These are phyloP conservation scores for Gymnopilus dilepis DNA, from an alignment of 768 basidiomycete genomes.

Conservation along the genomic window DNA sequence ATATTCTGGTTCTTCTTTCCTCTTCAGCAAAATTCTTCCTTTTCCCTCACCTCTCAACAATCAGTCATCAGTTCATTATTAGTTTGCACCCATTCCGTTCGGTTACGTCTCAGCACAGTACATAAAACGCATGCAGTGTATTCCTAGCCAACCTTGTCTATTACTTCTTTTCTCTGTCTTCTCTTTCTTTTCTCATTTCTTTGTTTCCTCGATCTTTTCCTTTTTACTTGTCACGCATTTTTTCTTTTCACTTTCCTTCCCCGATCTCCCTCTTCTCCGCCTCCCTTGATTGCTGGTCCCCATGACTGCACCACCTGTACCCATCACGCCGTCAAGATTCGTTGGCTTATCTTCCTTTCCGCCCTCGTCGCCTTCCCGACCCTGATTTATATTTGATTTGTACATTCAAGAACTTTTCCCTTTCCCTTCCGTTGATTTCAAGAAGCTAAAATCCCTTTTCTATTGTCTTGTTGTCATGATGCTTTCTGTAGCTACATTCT, in stretches of 20 bases:
- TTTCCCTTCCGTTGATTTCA: background rate
- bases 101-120: conserved; percentile 22
- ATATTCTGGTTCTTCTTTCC: background rate
- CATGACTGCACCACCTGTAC: conserved; percentile 16
- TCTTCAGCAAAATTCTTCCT: background rate
- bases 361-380: background rate
- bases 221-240: conserved; percentile 27
- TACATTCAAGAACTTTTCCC: conserved; percentile 3
- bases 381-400: background rate
- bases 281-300: background rate
- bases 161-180: conserved; percentile 13
- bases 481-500: conserved; percentile 15
- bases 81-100: conserved; percentile 18
- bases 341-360: background rate
- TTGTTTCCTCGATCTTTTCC: background rate
- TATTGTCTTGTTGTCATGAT: conserved; percentile 16
- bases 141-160: conserved; percentile 26
- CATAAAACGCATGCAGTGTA: conserved; percentile 32
- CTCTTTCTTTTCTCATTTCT: background rate
- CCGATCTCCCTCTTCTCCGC: background rate
- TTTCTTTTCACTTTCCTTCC: background rate
- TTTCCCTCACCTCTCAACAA: background rate
- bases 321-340: background rate
- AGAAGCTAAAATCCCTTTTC: background rate
- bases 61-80: conserved; percentile 12